A percentile compares a stretch with the other conserved stretches of the same genome.
phyloP scores from a whole-genome alignment of 1,284 basidiomycete species.

The Neotropicomus parvogracilis region DNA sequence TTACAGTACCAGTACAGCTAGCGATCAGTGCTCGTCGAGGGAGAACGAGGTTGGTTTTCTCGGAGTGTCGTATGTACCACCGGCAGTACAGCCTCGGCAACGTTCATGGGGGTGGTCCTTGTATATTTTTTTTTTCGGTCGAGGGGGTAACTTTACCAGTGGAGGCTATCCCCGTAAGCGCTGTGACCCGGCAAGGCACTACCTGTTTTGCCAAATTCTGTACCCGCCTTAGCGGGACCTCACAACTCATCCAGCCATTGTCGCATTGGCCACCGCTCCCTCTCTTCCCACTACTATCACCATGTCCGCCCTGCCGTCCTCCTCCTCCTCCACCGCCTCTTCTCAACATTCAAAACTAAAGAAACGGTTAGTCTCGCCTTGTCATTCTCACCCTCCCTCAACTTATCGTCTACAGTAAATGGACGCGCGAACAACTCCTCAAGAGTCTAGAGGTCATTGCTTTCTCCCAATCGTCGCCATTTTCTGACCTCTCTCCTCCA shows the following conservation, averaged over 20 bases:
- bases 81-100: too few species aligned
- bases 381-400: slow-evolving; percentile 24
- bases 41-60: not conserved
- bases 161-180: slow-evolving; percentile 31
- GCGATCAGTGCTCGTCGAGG: too few species aligned
- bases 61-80: too few species aligned
- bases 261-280: slow-evolving; percentile 37
- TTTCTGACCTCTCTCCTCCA: slow-evolving; percentile 18
- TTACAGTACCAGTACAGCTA: too few species aligned
- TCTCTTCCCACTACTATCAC: slow-evolving; percentile 39
- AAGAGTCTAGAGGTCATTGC: slow-evolving; percentile 52
- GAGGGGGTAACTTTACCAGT: too few species aligned
- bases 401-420: slow-evolving; percentile 43
- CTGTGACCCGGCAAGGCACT: slow-evolving; percentile 39
- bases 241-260: slow-evolving; percentile 37
- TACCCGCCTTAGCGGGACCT: slow-evolving; percentile 31
- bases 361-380: slow-evolving; percentile 38
- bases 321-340: slow-evolving; percentile 30
- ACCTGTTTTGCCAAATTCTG: slow-evolving; percentile 35
- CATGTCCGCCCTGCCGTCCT: slow-evolving; percentile 29
- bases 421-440: slow-evolving; percentile 59
- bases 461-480: not conserved
- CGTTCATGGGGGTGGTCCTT: not conserved
- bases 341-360: slow-evolving; percentile 20
- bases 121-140: not conserved